These are phyloP conservation scores for Pseudonectria foliicola DNA, from an alignment of 2,329 filamentous ascomycete genomes.

Conservation along the genomic window DNA sequence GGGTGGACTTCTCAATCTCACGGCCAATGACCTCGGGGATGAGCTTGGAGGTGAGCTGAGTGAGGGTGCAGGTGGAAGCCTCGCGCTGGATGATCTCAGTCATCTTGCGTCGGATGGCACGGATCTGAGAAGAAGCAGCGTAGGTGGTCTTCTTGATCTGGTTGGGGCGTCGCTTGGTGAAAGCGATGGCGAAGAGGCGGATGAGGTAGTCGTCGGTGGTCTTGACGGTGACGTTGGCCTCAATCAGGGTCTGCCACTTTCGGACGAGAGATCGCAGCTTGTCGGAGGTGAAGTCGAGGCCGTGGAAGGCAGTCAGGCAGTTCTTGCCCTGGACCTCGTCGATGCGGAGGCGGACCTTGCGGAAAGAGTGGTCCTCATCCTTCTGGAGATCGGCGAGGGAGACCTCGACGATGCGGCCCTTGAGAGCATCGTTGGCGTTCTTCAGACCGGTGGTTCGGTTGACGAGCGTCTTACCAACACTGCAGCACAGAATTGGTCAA, in stretches of 20 bases:
- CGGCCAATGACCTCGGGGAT: constrained; percentile 99
- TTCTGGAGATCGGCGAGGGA: constrained; percentile 98
- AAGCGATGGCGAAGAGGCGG: constrained; percentile 96
- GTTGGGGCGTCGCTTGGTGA: constrained; percentile 98
- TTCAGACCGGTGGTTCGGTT: constrained; percentile 99
- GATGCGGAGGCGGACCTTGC: constrained; percentile 97
- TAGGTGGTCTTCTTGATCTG: constrained; percentile 99
- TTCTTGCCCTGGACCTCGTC: constrained; percentile 99
- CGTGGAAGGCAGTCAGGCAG: constrained; percentile 99
- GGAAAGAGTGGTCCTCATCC: constrained; percentile 99
- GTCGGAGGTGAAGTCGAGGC: constrained; percentile 99
- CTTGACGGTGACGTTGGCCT: constrained; percentile 99
- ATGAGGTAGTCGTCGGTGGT: constrained; percentile 99
- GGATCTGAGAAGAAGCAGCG: constrained; percentile 92
- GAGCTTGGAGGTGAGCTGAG: constrained; percentile 96
- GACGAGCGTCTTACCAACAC: constrained; percentile 98
- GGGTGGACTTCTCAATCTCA: constrained; percentile 98
- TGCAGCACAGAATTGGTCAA: constrained; percentile 35
- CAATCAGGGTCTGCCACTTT: constrained; percentile 99
- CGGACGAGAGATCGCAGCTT: constrained; percentile 98
- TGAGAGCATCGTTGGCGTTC: constrained; percentile 98
- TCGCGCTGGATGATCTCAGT: constrained; percentile 97
- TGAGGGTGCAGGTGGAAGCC: constrained; percentile 87
- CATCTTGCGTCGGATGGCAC: constrained; percentile 99
- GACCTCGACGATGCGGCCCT: constrained; percentile 98